Percentiles rank a stretch among this genome's conserved stretches.
These are phyloP conservation scores for Trichoderma oligosporum DNA, from an alignment of 2,329 filamentous ascomycete genomes.

Conservation along the genomic window DNA sequence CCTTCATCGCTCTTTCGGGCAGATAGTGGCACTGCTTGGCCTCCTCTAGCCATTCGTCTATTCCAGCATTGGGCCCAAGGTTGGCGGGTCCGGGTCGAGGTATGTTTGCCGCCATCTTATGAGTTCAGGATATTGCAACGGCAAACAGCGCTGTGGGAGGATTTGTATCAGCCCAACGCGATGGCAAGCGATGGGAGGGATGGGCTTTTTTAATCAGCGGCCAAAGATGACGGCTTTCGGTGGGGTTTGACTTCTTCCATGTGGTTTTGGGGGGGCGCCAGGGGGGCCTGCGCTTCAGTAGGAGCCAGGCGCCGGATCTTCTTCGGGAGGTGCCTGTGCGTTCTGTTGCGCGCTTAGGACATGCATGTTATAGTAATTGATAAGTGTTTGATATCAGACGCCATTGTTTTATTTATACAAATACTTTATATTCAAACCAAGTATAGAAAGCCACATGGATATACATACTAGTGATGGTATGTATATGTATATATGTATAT, in stretches of 20 bases:
- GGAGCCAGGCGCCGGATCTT: slow-evolving; percentile 20
- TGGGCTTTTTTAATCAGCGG: slow-evolving; percentile 19
- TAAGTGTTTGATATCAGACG: too few relatives aligned
- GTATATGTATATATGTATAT: too few relatives aligned
- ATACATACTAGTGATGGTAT: too few relatives aligned
- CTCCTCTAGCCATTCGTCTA: slow-evolving; percentile 95
- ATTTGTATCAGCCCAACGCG: slow-evolving; percentile 17
- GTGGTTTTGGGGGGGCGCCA: slow-evolving; percentile 14
- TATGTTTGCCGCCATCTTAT: slow-evolving; percentile 47
- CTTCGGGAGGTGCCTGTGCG: slow-evolving; percentile 19
- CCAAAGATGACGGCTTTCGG: slow-evolving; percentile 13
- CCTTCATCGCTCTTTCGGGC: slow-evolving; percentile 95
- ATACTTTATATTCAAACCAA: too few relatives aligned
- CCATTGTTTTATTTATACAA: too few relatives aligned
- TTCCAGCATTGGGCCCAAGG: slow-evolving; percentile 74
- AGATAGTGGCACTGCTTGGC: slow-evolving; percentile 97
- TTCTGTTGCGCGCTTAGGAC: neutral
- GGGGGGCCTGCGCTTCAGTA: slow-evolving; percentile 16
- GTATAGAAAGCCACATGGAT: too few relatives aligned
- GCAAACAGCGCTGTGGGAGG: slow-evolving; percentile 21
- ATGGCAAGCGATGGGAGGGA: slow-evolving; percentile 13
- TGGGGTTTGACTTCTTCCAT: slow-evolving; percentile 20
- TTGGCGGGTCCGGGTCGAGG: slow-evolving; percentile 90
- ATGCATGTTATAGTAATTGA: too few relatives aligned
- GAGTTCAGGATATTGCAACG: slow-evolving; percentile 15